phyloP scores from a whole-genome alignment of 768 basidiomycete species.

The Tricholoma hemisulphureum region DNA sequence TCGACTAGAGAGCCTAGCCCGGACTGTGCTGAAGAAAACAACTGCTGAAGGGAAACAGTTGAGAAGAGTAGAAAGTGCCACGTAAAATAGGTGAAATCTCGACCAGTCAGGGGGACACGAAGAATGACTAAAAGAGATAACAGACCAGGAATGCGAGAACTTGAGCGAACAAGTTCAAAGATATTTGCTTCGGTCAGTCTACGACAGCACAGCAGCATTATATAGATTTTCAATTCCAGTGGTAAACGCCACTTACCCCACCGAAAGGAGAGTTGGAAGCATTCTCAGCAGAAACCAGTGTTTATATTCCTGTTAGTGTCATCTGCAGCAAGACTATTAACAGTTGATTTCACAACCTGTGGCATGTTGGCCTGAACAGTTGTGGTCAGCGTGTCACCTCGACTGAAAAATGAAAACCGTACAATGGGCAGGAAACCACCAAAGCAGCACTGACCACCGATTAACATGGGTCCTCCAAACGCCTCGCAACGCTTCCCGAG shows the following conservation, averaged over 20 bases:
- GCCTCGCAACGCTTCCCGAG: constrained; percentile 34
- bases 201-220: background rate
- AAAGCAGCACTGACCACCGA: constrained; percentile 49
- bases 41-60: constrained; percentile 26
- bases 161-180: constrained; percentile 25
- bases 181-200: constrained; percentile 26
- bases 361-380: background rate
- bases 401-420: background rate
- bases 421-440: constrained; percentile 30
- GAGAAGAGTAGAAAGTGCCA: constrained; percentile 37
- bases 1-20: constrained; percentile 36
- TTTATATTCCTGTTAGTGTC: constrained; percentile 1
- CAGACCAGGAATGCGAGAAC: constrained; percentile 23
- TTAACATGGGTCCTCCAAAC: constrained; percentile 44
- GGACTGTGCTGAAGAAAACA: constrained; percentile 22
- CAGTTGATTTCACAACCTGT: background rate
- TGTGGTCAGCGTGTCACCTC: background rate
- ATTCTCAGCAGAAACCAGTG: constrained; percentile 20
- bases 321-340: constrained; percentile 11
- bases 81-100: constrained; percentile 29
- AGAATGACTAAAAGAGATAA: background rate
- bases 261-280: constrained; percentile 22
- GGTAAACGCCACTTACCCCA: constrained; percentile 29
- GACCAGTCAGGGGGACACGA: background rate
- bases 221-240: background rate